Conservation (phyloP, 148 eudicot genomes). For the Rhododendron williamsianum region DNA sequence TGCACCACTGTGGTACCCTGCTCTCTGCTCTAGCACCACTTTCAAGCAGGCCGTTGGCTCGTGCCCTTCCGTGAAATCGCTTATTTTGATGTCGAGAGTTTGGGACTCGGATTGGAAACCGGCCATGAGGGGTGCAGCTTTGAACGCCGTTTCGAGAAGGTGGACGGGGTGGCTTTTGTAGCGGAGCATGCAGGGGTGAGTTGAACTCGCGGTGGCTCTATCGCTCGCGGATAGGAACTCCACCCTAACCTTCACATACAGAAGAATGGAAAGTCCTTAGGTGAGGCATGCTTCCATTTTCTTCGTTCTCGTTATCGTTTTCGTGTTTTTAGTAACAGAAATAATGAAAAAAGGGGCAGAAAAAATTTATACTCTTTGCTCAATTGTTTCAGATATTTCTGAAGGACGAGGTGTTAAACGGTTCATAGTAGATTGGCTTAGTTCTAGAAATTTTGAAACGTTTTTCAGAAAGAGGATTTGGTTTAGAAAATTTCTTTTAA, state of each 20-base stretch:
- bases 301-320: neutral
- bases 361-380: neutral
- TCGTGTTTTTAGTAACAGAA: neutral
- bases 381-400: no score
- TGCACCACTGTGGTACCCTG: conserved; percentile 28
- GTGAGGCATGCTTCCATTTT: neutral
- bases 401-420: neutral
- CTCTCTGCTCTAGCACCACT: conserved; percentile 38
- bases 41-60: conserved; percentile 30
- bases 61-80: conserved; percentile 23
- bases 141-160: conserved; percentile 18
- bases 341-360: neutral
- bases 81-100: conserved; percentile 13
- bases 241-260: conserved; percentile 32
- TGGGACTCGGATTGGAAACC: conserved; percentile 38
- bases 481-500: no score
- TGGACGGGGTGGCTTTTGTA: conserved; percentile 32
- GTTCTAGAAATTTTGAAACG: no score
- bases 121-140: conserved; percentile 25
- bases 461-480: no score
- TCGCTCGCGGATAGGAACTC: conserved; percentile 32
- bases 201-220: conserved; percentile 22
- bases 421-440: no score
- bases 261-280: neutral
- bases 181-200: conserved; percentile 34